Conservation (phyloP, 225 moss, liverwort and hornwort species). For the Climacium dendroides region DNA sequence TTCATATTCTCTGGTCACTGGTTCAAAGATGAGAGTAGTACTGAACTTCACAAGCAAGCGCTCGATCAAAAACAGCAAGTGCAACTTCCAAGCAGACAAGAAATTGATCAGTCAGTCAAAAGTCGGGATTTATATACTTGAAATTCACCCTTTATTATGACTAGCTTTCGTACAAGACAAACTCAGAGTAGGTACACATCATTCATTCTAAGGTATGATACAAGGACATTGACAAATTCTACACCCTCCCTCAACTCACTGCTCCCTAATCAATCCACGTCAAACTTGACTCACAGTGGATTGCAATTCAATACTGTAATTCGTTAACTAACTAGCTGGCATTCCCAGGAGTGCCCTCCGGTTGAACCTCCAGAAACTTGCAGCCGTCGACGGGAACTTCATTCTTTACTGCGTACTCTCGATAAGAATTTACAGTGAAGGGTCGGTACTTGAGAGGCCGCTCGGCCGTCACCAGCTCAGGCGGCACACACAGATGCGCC, state of each 20-base stretch:
- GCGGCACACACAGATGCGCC: conserved; percentile 6
- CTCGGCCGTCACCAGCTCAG: conserved; percentile 3
- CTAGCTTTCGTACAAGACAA: not conserved
- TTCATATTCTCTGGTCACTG: not conserved
- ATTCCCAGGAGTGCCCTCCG: not conserved
- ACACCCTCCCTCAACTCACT: not conserved
- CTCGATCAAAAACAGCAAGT: not conserved
- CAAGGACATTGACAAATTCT: not conserved
- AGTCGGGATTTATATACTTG: no score
- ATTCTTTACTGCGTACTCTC: not conserved
- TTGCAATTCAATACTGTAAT: not conserved
- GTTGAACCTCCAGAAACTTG: conserved; percentile 10
- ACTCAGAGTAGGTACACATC: not conserved
- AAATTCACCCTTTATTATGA: no score
- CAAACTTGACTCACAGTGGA: not conserved
- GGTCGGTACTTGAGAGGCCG: conserved; percentile 27
- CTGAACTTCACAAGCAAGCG: not conserved
- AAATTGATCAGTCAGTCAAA: not conserved
- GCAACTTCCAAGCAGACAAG: not conserved
- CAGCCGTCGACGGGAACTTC: not conserved
- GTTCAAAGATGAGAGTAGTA: not conserved
- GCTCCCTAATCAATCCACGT: not conserved
- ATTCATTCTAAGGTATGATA: not conserved
- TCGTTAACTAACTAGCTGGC: not conserved
- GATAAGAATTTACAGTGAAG: conserved; percentile 16